phyloP scores from a whole-genome alignment of 1,284 basidiomycete species.

The Malassezia restricta region DNA sequence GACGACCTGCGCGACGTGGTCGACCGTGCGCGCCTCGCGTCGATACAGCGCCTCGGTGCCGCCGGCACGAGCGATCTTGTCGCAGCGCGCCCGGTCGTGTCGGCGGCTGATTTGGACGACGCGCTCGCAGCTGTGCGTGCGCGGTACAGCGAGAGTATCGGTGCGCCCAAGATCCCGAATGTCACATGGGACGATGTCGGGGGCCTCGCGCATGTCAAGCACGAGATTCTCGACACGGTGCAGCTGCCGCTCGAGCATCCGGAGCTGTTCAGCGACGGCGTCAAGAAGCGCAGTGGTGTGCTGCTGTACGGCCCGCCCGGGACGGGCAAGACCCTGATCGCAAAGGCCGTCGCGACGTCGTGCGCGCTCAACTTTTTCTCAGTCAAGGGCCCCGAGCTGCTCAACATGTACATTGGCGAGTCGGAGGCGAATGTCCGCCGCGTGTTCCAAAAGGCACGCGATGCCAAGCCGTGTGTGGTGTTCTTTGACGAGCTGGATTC shows the following conservation, averaged over 20 bases:
- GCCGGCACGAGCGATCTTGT: conserved; percentile 19
- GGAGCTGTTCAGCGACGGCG: conserved; percentile 77
- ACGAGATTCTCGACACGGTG: conserved; percentile 91
- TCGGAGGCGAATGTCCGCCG: conserved; percentile 49
- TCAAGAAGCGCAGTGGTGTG: conserved; percentile 83
- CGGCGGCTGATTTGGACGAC: conserved; percentile 58
- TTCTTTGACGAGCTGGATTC: conserved; percentile 50
- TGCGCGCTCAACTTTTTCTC: conserved; percentile 50
- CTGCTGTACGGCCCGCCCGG: conserved; percentile 49
- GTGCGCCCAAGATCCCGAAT: conserved; percentile 88
- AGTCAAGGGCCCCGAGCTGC: conserved; percentile 49
- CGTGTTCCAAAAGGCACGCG: conserved; percentile 48
- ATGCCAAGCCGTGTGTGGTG: conserved; percentile 50
- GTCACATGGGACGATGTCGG: conserved; percentile 98
- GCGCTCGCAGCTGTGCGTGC: conserved; percentile 66
- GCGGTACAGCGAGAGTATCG: conserved; percentile 80
- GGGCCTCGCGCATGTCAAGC: conserved; percentile 73
- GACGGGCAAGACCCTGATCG: conserved; percentile 49
- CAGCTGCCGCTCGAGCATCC: conserved; percentile 89
- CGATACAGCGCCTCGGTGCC: conserved; percentile 52
- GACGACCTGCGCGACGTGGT: conserved; percentile 68
- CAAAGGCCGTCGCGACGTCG: conserved; percentile 58
- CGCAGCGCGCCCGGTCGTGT: conserved; percentile 55
- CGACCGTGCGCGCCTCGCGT: conserved; percentile 54
- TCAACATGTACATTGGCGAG: conserved; percentile 51